Evolutionary conservation across 2,329 filamentous ascomycete species (phyloP).

Genomic region (Fusarium udum): DNA sequence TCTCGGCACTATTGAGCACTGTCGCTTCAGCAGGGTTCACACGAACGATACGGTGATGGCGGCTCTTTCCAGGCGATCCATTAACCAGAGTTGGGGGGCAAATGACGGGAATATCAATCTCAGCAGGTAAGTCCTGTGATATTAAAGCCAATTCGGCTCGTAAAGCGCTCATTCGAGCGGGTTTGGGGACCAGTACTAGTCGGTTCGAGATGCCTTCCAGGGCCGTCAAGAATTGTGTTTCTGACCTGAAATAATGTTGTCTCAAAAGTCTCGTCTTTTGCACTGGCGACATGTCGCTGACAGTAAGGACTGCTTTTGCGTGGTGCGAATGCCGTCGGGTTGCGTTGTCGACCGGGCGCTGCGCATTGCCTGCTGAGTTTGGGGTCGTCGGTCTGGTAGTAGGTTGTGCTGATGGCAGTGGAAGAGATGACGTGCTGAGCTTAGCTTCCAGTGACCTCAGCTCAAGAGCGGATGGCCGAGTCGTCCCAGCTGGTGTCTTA

Average conservation of each 20-base stretch:
- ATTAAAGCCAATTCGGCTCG: conserved; percentile 84
- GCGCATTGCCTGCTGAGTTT: conserved; percentile 61
- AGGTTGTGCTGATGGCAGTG: conserved; percentile 66
- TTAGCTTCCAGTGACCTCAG: conserved; percentile 66
- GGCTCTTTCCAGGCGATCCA: conserved; percentile 77
- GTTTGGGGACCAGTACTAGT: conserved; percentile 83
- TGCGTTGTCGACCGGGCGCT: conserved; percentile 59
- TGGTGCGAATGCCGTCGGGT: conserved; percentile 70
- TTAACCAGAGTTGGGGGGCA: conserved; percentile 79
- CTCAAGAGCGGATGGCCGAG: conserved; percentile 61
- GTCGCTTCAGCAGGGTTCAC: conserved; percentile 86
- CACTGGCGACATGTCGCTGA: conserved; percentile 68
- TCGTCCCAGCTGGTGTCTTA: conserved; percentile 50
- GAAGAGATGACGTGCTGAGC: conserved; percentile 74
- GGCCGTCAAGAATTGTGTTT: conserved; percentile 83
- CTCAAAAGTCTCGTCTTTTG: conserved; percentile 79
- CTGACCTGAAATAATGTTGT: conserved; percentile 84
- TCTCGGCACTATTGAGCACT: conserved; percentile 85
- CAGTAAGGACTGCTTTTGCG: conserved; percentile 64
- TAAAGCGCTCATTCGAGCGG: conserved; percentile 81
- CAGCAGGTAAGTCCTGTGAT: conserved; percentile 81
- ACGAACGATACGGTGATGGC: conserved; percentile 83
- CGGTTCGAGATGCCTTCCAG: conserved; percentile 86
- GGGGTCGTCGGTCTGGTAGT: conserved; percentile 66
- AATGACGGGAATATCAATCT: conserved; percentile 85